A percentile compares a stretch with the other conserved stretches of the same genome.
phyloP scores from a whole-genome alignment of 805 yeast genomes.

The Candida pseudoglaebosa region DNA sequence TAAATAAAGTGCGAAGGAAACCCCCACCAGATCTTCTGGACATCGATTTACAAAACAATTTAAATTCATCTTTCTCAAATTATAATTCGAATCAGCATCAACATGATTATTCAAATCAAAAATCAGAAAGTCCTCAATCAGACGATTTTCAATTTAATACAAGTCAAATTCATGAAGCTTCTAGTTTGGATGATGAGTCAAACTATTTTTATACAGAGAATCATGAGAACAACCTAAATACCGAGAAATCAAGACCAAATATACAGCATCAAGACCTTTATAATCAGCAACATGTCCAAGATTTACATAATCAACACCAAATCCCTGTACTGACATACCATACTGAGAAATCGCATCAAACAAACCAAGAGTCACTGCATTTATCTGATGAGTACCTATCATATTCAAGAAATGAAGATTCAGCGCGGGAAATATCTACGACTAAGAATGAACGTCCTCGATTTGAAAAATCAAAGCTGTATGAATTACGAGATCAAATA shows the following conservation, averaged over 20 bases:
- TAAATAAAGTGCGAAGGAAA: slow-evolving; percentile 4
- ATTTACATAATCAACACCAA: background rate
- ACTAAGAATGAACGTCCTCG: background rate
- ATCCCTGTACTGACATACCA: background rate
- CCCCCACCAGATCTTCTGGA: slow-evolving; percentile 6
- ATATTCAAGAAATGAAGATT: too few species aligned
- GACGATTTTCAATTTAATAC: slow-evolving; percentile 5
- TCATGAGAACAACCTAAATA: background rate
- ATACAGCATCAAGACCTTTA: too few species aligned
- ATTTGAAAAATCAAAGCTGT: background rate
- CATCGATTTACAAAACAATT: background rate
- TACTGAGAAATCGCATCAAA: background rate
- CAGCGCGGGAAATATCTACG: too few species aligned
- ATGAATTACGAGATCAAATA: background rate
- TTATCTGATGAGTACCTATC: background rate
- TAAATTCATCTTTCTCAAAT: background rate
- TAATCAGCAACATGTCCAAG: too few species aligned
- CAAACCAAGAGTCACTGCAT: background rate
- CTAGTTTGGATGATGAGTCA: background rate
- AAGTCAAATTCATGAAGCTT: background rate
- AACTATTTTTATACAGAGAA: too few species aligned
- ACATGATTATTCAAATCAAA: background rate
- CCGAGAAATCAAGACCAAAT: background rate
- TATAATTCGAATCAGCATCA: background rate
- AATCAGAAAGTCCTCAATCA: slow-evolving; percentile 2